Conservation (phyloP, 2,329 filamentous ascomycete genomes). For the Calonectria leucothoes region DNA sequence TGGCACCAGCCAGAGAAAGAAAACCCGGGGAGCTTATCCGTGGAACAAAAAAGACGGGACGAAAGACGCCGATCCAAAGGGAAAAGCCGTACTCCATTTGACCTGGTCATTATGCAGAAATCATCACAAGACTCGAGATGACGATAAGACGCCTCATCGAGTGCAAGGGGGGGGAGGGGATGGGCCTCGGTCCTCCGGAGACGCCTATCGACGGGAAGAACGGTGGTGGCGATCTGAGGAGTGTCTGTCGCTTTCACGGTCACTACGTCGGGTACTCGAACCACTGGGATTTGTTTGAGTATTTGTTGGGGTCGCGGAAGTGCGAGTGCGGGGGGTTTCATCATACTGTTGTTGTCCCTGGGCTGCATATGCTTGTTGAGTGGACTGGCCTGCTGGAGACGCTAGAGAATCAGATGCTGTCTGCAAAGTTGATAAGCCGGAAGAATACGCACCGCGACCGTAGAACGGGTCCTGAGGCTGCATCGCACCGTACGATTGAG, state of each 20-base stretch:
- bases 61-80: constrained; percentile 42
- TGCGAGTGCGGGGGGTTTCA: constrained; percentile 54
- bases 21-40: constrained; percentile 39
- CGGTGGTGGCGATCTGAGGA: constrained; percentile 53
- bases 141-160: constrained; percentile 36
- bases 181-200: constrained; percentile 32
- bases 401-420: constrained; percentile 55
- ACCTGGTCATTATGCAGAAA: constrained; percentile 44
- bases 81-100: constrained; percentile 42
- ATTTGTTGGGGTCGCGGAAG: constrained; percentile 51
- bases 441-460: constrained; percentile 70
- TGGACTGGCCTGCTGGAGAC: constrained; percentile 60
- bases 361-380: constrained; percentile 52
- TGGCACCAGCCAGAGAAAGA: constrained; percentile 39
- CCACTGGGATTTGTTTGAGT: constrained; percentile 53
- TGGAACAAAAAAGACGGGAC: constrained; percentile 39
- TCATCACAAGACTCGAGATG: constrained; percentile 44
- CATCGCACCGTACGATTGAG: constrained; percentile 50
- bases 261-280: constrained; percentile 54
- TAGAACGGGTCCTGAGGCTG: constrained; percentile 66
- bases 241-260: constrained; percentile 56
- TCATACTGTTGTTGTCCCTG: constrained; percentile 65
- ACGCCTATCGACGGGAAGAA: constrained; percentile 49
- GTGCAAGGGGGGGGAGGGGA: constrained; percentile 30
- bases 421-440: constrained; percentile 32